A percentile compares a stretch with the other conserved stretches of the same genome.
These are phyloP conservation scores for Puccinia horiana DNA, from an alignment of 1,284 basidiomycete species.

Conservation along the genomic window DNA sequence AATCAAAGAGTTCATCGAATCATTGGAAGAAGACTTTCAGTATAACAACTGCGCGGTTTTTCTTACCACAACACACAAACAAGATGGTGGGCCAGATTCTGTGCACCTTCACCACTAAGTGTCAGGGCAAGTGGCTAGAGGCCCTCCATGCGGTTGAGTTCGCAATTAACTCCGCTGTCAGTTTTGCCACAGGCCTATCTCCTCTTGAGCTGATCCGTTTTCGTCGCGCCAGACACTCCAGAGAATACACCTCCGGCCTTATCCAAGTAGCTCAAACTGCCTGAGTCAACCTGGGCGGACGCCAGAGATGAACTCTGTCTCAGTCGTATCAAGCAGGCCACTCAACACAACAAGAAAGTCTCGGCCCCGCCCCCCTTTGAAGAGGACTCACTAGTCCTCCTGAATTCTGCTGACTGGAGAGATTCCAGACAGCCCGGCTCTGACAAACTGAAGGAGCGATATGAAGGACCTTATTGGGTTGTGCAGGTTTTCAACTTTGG, in stretches of 20 bases:
- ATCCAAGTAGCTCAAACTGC: not conserved
- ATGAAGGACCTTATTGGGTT: not conserved
- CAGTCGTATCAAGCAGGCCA: not conserved
- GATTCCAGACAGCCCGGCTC: not conserved
- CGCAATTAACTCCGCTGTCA: slow-evolving; percentile 50
- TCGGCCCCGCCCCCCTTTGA: not conserved
- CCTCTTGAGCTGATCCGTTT: slow-evolving; percentile 50
- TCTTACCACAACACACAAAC: slow-evolving; percentile 33
- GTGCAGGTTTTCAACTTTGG: not conserved
- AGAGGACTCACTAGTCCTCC: not conserved
- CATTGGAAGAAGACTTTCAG: no score
- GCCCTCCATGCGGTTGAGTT: slow-evolving; percentile 44
- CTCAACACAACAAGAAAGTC: not conserved
- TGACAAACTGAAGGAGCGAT: not conserved
- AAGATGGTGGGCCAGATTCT: slow-evolving; percentile 57
- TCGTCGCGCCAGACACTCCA: slow-evolving; percentile 48
- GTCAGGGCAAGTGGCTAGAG: slow-evolving; percentile 51
- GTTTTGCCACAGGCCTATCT: slow-evolving; percentile 49
- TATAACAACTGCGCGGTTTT: no score
- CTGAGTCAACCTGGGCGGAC: not conserved
- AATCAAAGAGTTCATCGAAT: no score
- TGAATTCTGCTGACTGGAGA: not conserved
- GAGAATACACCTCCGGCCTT: not conserved
- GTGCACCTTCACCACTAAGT: slow-evolving; percentile 51
- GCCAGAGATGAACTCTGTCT: not conserved